Evolutionary conservation across 192 early-diverging fungal species (phyloP).

Genomic region (Backusella parvicylindrica): DNA sequence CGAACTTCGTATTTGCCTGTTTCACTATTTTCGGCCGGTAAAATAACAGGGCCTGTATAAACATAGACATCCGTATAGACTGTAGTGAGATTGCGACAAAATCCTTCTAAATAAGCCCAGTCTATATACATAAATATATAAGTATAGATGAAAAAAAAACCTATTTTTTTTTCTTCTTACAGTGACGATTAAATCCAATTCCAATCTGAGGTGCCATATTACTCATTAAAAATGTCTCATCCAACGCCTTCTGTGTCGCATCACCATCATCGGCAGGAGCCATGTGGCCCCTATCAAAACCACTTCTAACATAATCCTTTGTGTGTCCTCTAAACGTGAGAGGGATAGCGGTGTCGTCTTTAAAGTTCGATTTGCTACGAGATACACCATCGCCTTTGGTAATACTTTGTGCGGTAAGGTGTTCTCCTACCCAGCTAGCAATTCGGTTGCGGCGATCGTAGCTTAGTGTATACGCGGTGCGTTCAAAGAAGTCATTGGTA

Average conservation of each 20-base stretch:
- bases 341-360: constrained; percentile 45
- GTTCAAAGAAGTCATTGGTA: constrained; percentile 62
- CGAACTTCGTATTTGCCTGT: constrained; percentile 4
- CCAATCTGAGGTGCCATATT: constrained; percentile 32
- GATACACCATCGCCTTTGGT: constrained; percentile 18
- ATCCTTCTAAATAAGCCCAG: constrained; percentile 55
- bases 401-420: constrained; percentile 7
- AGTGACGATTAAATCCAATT: constrained; percentile 53
- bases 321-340: constrained; percentile 38
- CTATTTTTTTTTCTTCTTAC: too few relatives aligned
- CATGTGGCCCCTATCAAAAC: constrained; percentile 58
- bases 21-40: constrained; percentile 34
- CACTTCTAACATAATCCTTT: constrained; percentile 44
- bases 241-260: constrained; percentile 44
- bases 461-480: constrained; percentile 62
- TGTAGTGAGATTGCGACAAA: constrained; percentile 37
- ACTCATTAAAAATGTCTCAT: constrained; percentile 46
- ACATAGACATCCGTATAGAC: constrained; percentile 52
- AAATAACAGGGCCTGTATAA: constrained; percentile 50
- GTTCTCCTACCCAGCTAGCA: constrained; percentile 25
- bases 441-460: constrained; percentile 58
- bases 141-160: not conserved
- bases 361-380: constrained; percentile 42
- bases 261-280: constrained; percentile 54
- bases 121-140: constrained; percentile 13